Percentiles rank a stretch among this genome's conserved stretches.
These are phyloP conservation scores for Colletotrichum trifolii DNA, from an alignment of 2,329 filamentous ascomycete species.

Conservation along the genomic window DNA sequence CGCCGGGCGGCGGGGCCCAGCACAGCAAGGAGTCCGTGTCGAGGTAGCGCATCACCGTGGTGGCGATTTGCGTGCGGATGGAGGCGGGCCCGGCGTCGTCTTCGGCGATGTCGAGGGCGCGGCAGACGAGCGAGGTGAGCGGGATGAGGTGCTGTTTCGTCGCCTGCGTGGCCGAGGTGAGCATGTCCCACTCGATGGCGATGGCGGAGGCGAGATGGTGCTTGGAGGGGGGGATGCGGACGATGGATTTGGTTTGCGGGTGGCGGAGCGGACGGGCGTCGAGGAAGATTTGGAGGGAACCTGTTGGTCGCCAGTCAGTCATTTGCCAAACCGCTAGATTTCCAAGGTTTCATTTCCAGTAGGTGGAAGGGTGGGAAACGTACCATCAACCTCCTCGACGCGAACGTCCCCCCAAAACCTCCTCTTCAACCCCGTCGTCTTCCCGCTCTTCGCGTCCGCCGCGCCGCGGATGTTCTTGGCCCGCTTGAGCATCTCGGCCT, in stretches of 20 bases:
- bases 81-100: constrained; percentile 69
- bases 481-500: constrained; percentile 65
- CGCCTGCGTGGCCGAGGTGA: constrained; percentile 85
- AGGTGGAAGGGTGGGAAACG: constrained; percentile 32
- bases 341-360: not conserved
- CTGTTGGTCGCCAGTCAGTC: constrained; percentile 42
- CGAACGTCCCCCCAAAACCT: constrained; percentile 91
- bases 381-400: constrained; percentile 75
- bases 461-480: constrained; percentile 59
- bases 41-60: constrained; percentile 83
- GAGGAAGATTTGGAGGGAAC: constrained; percentile 72
- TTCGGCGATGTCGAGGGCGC: constrained; percentile 82
- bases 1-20: constrained; percentile 74
- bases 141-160: constrained; percentile 89
- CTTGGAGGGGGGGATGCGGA: constrained; percentile 80
- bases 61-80: constrained; percentile 72
- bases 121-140: constrained; percentile 84
- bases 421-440: constrained; percentile 66
- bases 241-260: constrained; percentile 75
- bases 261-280: constrained; percentile 84
- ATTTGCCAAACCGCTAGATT: not conserved
- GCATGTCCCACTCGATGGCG: constrained; percentile 91
- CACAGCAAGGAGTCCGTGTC: constrained; percentile 93
- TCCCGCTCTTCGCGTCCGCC: constrained; percentile 46
- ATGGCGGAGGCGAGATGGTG: constrained; percentile 85